Percentiles rank a stretch among this genome's conserved stretches.
Conservation (phyloP, 371 early-diverging fungal genomes). For the Nematocida displodere region DNA sequence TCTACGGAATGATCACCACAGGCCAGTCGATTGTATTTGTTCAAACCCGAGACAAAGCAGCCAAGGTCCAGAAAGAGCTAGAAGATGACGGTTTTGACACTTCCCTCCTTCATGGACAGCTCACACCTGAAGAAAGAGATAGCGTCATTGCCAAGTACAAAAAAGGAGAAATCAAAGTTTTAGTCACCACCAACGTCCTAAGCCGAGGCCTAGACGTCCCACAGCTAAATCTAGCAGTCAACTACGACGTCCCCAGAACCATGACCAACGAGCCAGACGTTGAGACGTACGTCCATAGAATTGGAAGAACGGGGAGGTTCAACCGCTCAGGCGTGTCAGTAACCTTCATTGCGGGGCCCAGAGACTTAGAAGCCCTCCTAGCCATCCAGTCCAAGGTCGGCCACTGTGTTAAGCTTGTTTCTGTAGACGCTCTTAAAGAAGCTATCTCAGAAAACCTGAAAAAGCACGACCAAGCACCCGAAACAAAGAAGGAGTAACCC, state of each 20-base stretch:
- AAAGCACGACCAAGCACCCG: background rate
- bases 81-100: conserved; percentile 75
- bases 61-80: conserved; percentile 72
- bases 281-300: conserved; percentile 91
- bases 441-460: conserved; percentile 32
- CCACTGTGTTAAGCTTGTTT: conserved; percentile 49
- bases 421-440: conserved; percentile 46
- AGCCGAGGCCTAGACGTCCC: conserved; percentile 65
- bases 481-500: background rate
- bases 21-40: conserved; percentile 95
- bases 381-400: conserved; percentile 34
- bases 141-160: conserved; percentile 82
- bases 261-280: conserved; percentile 69
- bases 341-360: conserved; percentile 73
- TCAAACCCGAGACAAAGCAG: conserved; percentile 71
- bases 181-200: conserved; percentile 67
- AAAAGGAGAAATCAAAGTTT: conserved; percentile 77
- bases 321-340: conserved; percentile 86
- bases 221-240: conserved; percentile 88
- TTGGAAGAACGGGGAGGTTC: conserved; percentile 95
- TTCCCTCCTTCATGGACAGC: conserved; percentile 76
- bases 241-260: conserved; percentile 82
- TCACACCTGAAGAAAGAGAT: conserved; percentile 76
- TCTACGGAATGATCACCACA: conserved; percentile 67
- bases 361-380: conserved; percentile 48